Conservation (phyloP, 225 moss, liverwort and hornwort species). For the Physcomitrellopsis africana region DNA sequence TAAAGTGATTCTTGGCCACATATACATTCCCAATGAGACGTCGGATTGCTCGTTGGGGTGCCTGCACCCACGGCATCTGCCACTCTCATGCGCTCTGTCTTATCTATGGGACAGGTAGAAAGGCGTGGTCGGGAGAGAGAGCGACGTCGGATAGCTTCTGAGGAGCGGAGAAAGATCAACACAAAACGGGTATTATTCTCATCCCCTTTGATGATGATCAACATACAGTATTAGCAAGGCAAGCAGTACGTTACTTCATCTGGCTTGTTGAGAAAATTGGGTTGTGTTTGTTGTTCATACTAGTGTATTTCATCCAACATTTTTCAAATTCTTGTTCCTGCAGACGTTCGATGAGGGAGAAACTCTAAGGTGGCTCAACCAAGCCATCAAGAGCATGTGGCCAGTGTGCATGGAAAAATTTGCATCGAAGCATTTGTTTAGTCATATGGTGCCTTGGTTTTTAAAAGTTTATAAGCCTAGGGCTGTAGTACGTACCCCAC, state of each 20-base stretch:
- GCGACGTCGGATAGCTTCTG: slow-evolving; percentile 24
- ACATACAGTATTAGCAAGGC: not conserved
- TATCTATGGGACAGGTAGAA: slow-evolving; percentile 28
- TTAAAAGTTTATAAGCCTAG: slow-evolving; percentile 36
- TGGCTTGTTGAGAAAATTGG: not conserved
- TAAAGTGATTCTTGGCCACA: not conserved
- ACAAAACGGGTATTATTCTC: slow-evolving; percentile 32
- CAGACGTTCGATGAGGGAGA: slow-evolving; percentile 44
- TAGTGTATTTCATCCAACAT: not conserved
- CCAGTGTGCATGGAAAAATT: slow-evolving; percentile 47
- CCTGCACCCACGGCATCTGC: not conserved
- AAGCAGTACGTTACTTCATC: not conserved
- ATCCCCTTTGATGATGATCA: not conserved
- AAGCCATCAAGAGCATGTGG: slow-evolving; percentile 46
- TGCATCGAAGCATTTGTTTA: slow-evolving; percentile 44
- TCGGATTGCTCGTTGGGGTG: not conserved
- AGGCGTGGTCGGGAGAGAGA: slow-evolving; percentile 29
- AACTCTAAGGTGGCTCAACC: slow-evolving; percentile 44
- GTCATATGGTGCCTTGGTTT: slow-evolving; percentile 45
- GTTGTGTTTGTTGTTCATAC: not conserved
- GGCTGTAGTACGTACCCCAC: slow-evolving; percentile 30
- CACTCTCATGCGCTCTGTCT: not conserved
- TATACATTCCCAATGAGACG: not conserved
- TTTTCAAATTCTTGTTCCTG: not conserved
- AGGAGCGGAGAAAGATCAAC: slow-evolving; percentile 31